Conservation (phyloP, 2,329 filamentous ascomycete species). For the Phialophora expanda region DNA sequence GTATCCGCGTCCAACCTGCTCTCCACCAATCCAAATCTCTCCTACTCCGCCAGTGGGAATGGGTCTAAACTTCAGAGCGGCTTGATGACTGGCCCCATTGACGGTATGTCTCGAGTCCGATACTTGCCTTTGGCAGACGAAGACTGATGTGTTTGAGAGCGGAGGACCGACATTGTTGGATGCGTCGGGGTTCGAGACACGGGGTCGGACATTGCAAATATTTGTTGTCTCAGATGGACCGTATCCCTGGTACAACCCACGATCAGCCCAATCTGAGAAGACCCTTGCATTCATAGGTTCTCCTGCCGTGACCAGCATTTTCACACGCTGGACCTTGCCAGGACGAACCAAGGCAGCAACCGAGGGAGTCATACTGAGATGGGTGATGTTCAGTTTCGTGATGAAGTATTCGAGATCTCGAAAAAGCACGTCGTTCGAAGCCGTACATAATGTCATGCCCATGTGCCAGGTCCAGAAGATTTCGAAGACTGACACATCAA, state of each 20-base stretch:
- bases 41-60: slow-evolving; percentile 75
- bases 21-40: slow-evolving; percentile 84
- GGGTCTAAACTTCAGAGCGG: slow-evolving; percentile 49
- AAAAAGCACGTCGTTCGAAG: slow-evolving; percentile 74
- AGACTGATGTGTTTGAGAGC: slow-evolving; percentile 75
- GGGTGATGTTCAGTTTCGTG: slow-evolving; percentile 68
- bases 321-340: slow-evolving; percentile 69
- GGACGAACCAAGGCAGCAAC: slow-evolving; percentile 78
- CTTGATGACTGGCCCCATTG: slow-evolving; percentile 42
- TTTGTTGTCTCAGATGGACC: slow-evolving; percentile 87
- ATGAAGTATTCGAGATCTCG: slow-evolving; percentile 73
- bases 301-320: slow-evolving; percentile 79
- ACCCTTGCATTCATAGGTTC: slow-evolving; percentile 78
- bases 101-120: neutral
- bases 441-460: slow-evolving; percentile 79
- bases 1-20: slow-evolving; percentile 78
- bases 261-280: slow-evolving; percentile 67
- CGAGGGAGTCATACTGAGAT: slow-evolving; percentile 84
- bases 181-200: slow-evolving; percentile 62
- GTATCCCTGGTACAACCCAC: slow-evolving; percentile 77
- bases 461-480: slow-evolving; percentile 83
- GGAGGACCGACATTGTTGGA: slow-evolving; percentile 78
- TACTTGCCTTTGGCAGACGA: slow-evolving; percentile 55
- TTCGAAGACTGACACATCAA: slow-evolving; percentile 87
- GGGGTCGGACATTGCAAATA: slow-evolving; percentile 75